Evolutionary conservation across 805 yeast species (phyloP).

Genomic region (Saturnispora besseyi): DNA sequence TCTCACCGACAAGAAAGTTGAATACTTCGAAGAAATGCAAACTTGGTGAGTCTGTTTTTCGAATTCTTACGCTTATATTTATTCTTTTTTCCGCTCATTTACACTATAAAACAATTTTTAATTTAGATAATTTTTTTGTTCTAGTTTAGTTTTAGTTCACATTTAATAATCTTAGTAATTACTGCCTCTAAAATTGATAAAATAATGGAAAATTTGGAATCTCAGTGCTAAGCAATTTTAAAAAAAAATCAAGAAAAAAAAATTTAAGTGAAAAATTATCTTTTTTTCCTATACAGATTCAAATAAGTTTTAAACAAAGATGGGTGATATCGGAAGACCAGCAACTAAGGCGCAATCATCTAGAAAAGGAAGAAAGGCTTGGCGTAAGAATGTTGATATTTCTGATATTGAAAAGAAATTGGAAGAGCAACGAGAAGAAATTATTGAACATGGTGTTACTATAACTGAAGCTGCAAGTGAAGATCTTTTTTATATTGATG

Average conservation of each 20-base stretch:
- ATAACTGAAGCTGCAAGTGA: constrained; percentile 33
- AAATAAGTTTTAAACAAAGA: not conserved
- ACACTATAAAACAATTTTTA: no score
- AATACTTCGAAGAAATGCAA: constrained; percentile 31
- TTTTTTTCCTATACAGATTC: not conserved
- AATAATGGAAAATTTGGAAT: no score
- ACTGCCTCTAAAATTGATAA: no score
- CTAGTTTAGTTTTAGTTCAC: no score
- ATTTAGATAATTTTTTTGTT: no score
- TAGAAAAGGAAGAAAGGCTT: constrained; percentile 84
- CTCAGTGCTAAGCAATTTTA: not conserved
- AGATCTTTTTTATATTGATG: constrained; percentile 58
- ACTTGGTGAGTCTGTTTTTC: constrained; percentile 20
- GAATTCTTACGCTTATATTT: not conserved
- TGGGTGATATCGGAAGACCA: constrained; percentile 41
- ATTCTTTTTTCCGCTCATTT: no score
- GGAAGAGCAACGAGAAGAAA: constrained; percentile 58
- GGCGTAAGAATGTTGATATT: constrained; percentile 89
- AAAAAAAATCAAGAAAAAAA: not conserved
- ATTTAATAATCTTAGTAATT: no score
- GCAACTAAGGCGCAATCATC: constrained; percentile 58
- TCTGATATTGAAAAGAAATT: constrained; percentile 67
- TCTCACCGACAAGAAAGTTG: constrained; percentile 15
- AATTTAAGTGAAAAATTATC: not conserved
- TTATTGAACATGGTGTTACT: constrained; percentile 38